Conservation (phyloP, 805 yeast genomes). For the Myxozyma mucilagina region DNA sequence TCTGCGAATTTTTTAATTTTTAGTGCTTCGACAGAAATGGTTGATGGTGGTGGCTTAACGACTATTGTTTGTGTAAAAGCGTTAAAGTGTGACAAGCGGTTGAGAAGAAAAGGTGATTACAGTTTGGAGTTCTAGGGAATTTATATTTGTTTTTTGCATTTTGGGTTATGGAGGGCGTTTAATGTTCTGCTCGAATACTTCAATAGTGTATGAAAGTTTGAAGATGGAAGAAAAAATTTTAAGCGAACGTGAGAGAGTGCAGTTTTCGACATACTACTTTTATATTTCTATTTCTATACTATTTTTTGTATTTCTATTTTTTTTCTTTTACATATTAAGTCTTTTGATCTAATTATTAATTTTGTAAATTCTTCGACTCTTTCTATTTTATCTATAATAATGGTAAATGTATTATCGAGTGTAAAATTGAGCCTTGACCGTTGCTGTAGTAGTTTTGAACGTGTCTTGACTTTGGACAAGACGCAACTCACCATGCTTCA, state of each 20-base stretch:
- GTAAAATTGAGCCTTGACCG: conserved; percentile 14
- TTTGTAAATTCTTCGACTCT: background rate
- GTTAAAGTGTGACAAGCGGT: background rate
- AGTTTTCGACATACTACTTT: background rate
- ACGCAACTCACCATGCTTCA: conserved; percentile 29
- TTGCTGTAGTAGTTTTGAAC: conserved; percentile 4
- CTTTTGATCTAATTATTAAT: background rate
- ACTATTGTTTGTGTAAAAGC: background rate
- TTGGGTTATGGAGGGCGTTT: background rate
- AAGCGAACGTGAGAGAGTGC: background rate
- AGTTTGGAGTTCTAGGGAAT: background rate
- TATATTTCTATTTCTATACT: background rate
- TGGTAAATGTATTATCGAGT: background rate
- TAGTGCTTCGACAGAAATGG: background rate
- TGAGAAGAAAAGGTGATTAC: background rate
- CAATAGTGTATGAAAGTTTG: background rate
- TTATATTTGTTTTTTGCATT: background rate
- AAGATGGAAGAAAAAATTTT: background rate
- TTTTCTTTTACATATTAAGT: background rate
- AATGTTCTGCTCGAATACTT: background rate
- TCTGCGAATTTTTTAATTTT: background rate
- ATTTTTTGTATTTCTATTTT: background rate
- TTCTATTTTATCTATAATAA: background rate
- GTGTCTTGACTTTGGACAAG: conserved; percentile 24
- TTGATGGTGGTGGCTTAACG: too few relatives aligned